Evolutionary conservation across 2,329 filamentous ascomycete genomes (phyloP), one percentile per base, ranked within the genome.

Genomic region (Hymenoscyphus infarciens): DNA sequence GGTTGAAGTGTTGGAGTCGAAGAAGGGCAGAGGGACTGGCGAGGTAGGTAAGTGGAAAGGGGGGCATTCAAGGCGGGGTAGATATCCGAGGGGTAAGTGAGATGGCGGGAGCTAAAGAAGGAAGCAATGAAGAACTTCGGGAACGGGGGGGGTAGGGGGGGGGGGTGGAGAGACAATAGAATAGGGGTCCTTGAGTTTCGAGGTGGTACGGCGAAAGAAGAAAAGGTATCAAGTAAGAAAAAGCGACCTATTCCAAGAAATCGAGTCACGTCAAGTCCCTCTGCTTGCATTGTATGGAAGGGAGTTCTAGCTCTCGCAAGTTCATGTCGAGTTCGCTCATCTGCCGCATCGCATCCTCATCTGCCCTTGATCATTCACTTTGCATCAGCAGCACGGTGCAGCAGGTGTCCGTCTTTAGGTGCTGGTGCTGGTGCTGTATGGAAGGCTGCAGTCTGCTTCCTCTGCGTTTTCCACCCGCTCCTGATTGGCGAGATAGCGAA

Each of bases 371-470:
- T 13, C 6, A n/a, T 22, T 22, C n/a, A 45, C 42, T 45, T 10
- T 11, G 42, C n/a, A 49, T 49, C 42, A 49, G 42, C 42, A 49
- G 42, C 42, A 22, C 42, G n/a, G n/a, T 49, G 42, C 42, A 49
- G 42, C 42, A 49, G 42, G 19, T 22, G 42, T 22, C 42, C 42
- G 42, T n/a, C 42, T 11, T 15, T 27, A 45, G n/a, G n/a, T n/a
- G n/a, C n/a, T n/a, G n/a, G n/a, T n/a, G n/a, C n/a, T n/a, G 53
- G 5, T 56, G 22, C 63, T 69, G 69, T 63, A 69, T 72, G 63
- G 71, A 72, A 72, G 69, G 65, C 68, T 72, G 70, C 69, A 69
- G 64, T 64, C 68, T 64, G 66, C 69, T 70, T 72, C 70, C 62
- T 65, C 64, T 68, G 68, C 69, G 68, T 61, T 61, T 57, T 64